Conservation (phyloP, 805 yeast species). For the Candida sphagnicola region DNA sequence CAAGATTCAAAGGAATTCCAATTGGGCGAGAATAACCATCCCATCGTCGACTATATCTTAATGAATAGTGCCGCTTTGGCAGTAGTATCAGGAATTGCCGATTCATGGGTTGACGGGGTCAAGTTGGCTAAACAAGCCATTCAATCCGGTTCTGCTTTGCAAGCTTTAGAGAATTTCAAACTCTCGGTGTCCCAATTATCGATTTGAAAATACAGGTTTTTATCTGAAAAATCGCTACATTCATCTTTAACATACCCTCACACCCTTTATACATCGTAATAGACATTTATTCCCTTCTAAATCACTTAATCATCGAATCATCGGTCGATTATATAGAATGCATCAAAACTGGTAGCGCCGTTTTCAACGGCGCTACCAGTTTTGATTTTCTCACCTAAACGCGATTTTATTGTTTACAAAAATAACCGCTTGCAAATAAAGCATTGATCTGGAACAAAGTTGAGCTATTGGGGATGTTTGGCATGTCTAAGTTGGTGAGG, state of each 20-base stretch:
- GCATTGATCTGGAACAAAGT: no score
- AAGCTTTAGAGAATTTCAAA: constrained; percentile 54
- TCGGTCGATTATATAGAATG: no score
- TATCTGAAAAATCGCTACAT: not conserved
- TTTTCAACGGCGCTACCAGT: not conserved
- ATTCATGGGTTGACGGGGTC: constrained; percentile 76
- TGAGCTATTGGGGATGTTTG: constrained; percentile 8
- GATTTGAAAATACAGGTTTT: no score
- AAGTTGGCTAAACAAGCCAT: constrained; percentile 67
- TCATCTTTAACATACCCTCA: not conserved
- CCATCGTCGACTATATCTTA: constrained; percentile 85
- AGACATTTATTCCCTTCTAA: not conserved
- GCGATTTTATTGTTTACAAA: not conserved
- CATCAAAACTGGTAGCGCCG: no score
- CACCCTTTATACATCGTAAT: not conserved
- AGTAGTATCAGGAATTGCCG: constrained; percentile 66
- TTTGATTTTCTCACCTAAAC: not conserved
- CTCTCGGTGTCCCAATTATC: constrained; percentile 11
- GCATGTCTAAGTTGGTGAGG: constrained; percentile 11
- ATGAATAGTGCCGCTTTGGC: constrained; percentile 87
- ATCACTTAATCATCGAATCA: no score
- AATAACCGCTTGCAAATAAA: no score
- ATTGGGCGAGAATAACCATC: constrained; percentile 38
- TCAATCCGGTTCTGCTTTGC: constrained; percentile 59
- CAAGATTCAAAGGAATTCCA: constrained; percentile 45